Base-by-base conservation (phyloP, 1,139 yeast genomes). In the Diutina siamensis region DNA sequence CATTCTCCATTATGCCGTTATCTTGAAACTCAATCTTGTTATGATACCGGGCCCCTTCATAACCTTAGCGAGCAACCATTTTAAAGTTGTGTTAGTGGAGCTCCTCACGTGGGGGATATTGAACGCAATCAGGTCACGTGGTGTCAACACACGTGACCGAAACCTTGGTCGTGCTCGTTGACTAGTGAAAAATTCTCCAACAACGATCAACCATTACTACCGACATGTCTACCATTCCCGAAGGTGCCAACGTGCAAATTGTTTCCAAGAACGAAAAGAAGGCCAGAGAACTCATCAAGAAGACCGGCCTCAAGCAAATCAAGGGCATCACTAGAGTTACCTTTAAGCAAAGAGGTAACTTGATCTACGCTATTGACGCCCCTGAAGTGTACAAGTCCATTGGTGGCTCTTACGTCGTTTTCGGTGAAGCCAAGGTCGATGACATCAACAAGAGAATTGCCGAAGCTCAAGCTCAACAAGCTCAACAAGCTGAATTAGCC, bases 391-490 rank as follows among this genome's bases (percentile, higher is more conserved):
- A 76, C 94, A 86, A 78, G 72, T 82, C 95, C 54, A 76, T 83
- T 58, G 94, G 95, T 62, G 96, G 97, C 65, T 82, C 95, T 59
- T 92, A 84, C 74, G 82, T 92, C 59, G 97, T 92, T 55, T 89
- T 92, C 60, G 98, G 98, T 71, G 97, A 89, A 72, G 95, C 96
- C 65, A 86, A 87, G 79, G 85, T 86, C 57, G 96, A 88, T 66
- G 94, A 87, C 72, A 71, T 84, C 69, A 80, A 81, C 72, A 80
- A 83, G 71, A 81, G 88, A 76, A 72, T 75, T 58, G 80, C 80
- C 55, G 81, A 76, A 65, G 79, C 85, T 54, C 72, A 66, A 55
- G 70, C 68, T 45, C 51, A 50, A 9, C 67, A 62, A 54, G 61
- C 59, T 52, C 64, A 61, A 45, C 65, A 61, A 49, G 81, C 79